Conservation (phyloP, 1,139 yeast species). For the Kodamaea anthophila region DNA sequence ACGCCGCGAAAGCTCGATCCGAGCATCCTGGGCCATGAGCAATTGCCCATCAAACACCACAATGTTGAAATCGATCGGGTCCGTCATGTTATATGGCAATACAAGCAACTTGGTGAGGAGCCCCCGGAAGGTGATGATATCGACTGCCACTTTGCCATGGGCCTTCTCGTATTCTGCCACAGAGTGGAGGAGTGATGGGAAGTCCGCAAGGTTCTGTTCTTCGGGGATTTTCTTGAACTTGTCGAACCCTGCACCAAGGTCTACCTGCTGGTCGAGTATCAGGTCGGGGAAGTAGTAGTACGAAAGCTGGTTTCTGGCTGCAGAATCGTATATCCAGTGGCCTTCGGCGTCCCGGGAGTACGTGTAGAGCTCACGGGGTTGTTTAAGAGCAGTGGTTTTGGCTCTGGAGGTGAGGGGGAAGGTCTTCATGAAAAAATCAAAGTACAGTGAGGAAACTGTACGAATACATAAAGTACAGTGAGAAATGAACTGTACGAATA, state of each 20-base stretch:
- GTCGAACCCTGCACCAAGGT: slow-evolving; percentile 58
- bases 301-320: slow-evolving; percentile 34
- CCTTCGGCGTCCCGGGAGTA: slow-evolving; percentile 55
- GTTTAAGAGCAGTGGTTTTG: slow-evolving; percentile 51
- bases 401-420: slow-evolving; percentile 46
- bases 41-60: slow-evolving; percentile 73
- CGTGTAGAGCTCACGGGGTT: slow-evolving; percentile 65
- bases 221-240: slow-evolving; percentile 55
- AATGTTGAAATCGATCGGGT: slow-evolving; percentile 59
- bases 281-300: slow-evolving; percentile 79
- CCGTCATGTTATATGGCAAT: slow-evolving; percentile 50
- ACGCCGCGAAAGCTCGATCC: slow-evolving; percentile 26
- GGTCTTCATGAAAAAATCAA: slow-evolving; percentile 17
- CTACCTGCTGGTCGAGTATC: slow-evolving; percentile 43
- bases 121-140: slow-evolving; percentile 81
- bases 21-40: slow-evolving; percentile 64
- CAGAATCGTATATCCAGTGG: slow-evolving; percentile 35
- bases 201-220: slow-evolving; percentile 44
- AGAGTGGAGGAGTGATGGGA: slow-evolving; percentile 53
- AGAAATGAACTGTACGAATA: no score
- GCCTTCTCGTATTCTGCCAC: slow-evolving; percentile 48
- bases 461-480: neutral
- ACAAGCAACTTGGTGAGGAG: slow-evolving; percentile 63
- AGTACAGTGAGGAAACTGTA: neutral
- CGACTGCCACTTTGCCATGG: slow-evolving; percentile 48